phyloP scores from a whole-genome alignment of 129 eudicot species.

The Escallonia rubra region DNA sequence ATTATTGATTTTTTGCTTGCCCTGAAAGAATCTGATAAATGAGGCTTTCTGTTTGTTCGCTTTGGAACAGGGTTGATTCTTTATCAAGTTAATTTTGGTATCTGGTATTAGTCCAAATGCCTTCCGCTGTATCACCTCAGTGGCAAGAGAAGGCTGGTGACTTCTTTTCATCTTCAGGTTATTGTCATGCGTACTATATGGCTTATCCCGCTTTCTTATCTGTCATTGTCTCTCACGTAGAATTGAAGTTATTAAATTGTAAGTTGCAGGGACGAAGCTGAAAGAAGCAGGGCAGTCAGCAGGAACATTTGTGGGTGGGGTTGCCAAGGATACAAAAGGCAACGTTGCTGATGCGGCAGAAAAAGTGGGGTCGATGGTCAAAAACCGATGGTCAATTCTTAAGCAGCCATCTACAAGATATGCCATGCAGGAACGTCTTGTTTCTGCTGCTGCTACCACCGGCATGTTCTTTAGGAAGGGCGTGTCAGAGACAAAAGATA shows the following conservation, averaged over 20 bases:
- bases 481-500: conserved; percentile 84
- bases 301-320: conserved; percentile 83
- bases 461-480: conserved; percentile 80
- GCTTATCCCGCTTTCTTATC: not conserved
- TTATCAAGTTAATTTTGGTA: conserved; percentile 1
- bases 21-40: no score
- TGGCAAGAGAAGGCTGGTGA: conserved; percentile 98
- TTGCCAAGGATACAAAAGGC: conserved; percentile 91
- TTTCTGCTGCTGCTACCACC: conserved; percentile 93
- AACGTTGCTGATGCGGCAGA: conserved; percentile 83
- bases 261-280: conserved; percentile 66
- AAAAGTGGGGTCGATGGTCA: conserved; percentile 75
- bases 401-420: conserved; percentile 94
- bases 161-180: conserved; percentile 91
- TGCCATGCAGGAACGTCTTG: conserved; percentile 85
- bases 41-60: not conserved
- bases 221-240: not conserved
- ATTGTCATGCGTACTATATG: conserved; percentile 1
- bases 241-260: not conserved
- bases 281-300: conserved; percentile 92
- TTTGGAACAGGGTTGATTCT: conserved; percentile 7
- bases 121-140: conserved; percentile 73
- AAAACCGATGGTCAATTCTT: conserved; percentile 84
- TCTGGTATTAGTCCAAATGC: conserved; percentile 49
- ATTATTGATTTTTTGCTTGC: no score